Percentiles rank a stretch among this genome's conserved stretches.
phyloP scores from a whole-genome alignment of 1,284 basidiomycete species.

The Xerocomus minutiporus region DNA sequence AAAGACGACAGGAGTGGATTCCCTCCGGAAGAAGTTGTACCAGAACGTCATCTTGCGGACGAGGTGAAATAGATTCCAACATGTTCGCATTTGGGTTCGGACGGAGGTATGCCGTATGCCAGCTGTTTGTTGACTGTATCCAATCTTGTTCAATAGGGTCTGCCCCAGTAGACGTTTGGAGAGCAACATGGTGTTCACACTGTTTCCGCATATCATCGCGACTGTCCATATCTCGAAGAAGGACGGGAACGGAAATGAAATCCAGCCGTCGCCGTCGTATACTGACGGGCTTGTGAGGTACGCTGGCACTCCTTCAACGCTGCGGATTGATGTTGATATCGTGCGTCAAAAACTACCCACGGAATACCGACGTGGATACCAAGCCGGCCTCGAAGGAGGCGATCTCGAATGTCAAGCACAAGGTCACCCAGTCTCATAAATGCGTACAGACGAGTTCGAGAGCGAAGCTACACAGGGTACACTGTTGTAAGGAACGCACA shows the following conservation, averaged over 20 bases:
- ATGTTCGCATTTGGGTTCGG: slow-evolving; percentile 20
- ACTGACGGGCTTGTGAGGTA: slow-evolving; percentile 18
- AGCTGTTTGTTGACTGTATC: neutral
- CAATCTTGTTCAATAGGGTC: slow-evolving; percentile 9
- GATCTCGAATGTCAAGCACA: slow-evolving; percentile 1
- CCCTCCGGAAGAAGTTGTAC: slow-evolving; percentile 15
- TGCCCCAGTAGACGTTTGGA: slow-evolving; percentile 18
- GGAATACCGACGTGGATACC: slow-evolving; percentile 8
- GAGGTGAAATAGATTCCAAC: slow-evolving; percentile 13
- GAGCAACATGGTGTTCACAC: slow-evolving; percentile 17
- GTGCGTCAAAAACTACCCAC: slow-evolving; percentile 1
- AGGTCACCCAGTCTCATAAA: no score
- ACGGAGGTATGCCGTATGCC: slow-evolving; percentile 6
- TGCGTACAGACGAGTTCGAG: no score
- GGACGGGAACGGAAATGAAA: slow-evolving; percentile 9
- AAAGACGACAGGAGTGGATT: slow-evolving; percentile 20
- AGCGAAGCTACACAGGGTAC: no score
- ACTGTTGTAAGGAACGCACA: no score
- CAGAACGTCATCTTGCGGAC: slow-evolving; percentile 12
- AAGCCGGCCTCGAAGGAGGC: slow-evolving; percentile 7
- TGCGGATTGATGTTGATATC: neutral
- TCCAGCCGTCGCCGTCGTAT: slow-evolving; percentile 6
- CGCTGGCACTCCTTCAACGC: neutral
- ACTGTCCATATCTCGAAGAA: slow-evolving; percentile 14
- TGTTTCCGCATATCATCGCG: slow-evolving; percentile 16